Base-by-base conservation (phyloP, 2,329 filamentous ascomycete genomes). In the Cryphonectria radicalis region DNA sequence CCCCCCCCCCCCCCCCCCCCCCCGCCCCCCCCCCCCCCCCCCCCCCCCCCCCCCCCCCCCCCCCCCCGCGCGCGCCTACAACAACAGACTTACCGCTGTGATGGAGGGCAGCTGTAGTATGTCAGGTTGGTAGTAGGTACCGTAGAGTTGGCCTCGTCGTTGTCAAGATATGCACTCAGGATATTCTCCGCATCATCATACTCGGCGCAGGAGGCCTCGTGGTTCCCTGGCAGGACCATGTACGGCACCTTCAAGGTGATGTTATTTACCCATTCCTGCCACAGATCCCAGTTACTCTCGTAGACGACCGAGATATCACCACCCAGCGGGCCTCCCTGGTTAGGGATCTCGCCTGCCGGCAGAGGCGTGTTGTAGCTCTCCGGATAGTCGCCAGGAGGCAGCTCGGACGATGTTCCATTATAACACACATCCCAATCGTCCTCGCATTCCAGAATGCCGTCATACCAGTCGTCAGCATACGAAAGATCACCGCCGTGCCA, bases 401-500 rank as follows among this genome's bases (percentile, higher is more conserved):
- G 78, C 62, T 76, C 66, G 1, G 80, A 81, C 60, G 77, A 79
- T 10, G 83, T 82, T 65, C 85, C 85, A 70, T 87, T 86, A 76
- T 86, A 87, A 79, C 85, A 87, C 19, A 87, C 80, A 0, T 83
- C 82, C 84, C 84, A 86, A 74, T 80, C 78, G 67, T 80, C 77
- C 63, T 79, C 82, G 70, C 85, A 87, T 19, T 84, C 81, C 25
- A 87, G 76, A 67, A 87, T 85, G n/a, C 85, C 84, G 19, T 80
- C 82, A 67, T 82, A 85, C 84, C 84, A 86, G 75, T 86, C 83
- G 74, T 86, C 84, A 0, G 85, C 84, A 71, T 87, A 87, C 67
- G 78, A 81, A 69, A 87, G 78, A 72, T 87, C 85, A 65, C 85
- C 85, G 53, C 85, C 84, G 76, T 87, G 85, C 85, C 85, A 87